Evolutionary conservation across 768 basidiomycete species (phyloP).

Genomic region (Termitomyces sp.): DNA sequence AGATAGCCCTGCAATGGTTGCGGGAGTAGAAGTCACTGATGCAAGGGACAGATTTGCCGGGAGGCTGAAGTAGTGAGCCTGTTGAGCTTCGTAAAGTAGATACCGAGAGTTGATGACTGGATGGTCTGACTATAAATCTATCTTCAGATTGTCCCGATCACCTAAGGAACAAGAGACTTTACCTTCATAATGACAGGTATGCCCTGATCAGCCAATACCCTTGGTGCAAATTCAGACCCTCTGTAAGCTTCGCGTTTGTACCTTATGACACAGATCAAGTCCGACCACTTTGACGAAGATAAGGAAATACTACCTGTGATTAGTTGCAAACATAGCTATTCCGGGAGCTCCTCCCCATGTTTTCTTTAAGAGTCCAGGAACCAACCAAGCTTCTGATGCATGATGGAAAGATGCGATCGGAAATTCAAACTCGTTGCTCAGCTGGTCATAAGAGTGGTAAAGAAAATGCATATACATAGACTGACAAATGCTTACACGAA

Average conservation of each 20-base stretch:
- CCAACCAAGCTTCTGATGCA: constrained; percentile 89
- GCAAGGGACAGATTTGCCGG: constrained; percentile 54
- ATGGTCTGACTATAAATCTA: constrained; percentile 47
- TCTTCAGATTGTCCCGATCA: background rate
- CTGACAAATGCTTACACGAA: constrained; percentile 45
- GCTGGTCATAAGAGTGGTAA: constrained; percentile 29
- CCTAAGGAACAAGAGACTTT: background rate
- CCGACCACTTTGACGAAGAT: background rate
- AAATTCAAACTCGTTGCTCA: constrained; percentile 90
- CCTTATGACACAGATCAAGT: constrained; percentile 20
- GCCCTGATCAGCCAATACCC: constrained; percentile 68
- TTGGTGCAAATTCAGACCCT: constrained; percentile 75
- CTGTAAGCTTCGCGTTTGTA: constrained; percentile 57
- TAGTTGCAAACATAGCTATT: constrained; percentile 78
- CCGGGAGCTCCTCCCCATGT: constrained; percentile 68
- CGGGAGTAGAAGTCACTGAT: constrained; percentile 66
- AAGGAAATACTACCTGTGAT: constrained; percentile 44
- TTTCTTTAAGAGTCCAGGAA: constrained; percentile 75
- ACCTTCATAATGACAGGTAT: constrained; percentile 81
- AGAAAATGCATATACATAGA: background rate
- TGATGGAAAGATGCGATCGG: constrained; percentile 80
- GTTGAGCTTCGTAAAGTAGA: constrained; percentile 69
- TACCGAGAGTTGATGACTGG: constrained; percentile 61
- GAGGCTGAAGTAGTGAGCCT: constrained; percentile 67
- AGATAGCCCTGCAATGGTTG: constrained; percentile 63